Base-by-base conservation (phyloP, 306 rosid genomes). In the Pyrus bretschneideri region DNA sequence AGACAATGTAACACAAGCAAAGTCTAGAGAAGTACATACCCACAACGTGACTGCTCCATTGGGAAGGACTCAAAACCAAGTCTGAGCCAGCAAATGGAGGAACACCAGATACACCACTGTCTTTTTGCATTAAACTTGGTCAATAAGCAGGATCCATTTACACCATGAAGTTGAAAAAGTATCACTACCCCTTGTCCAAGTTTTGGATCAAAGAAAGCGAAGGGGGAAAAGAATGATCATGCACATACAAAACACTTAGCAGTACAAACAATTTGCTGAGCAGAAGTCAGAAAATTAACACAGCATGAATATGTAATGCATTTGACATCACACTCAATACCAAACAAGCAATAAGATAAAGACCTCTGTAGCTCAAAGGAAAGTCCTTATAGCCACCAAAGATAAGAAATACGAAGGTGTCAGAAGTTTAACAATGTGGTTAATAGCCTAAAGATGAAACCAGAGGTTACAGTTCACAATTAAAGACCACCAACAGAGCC, bases 1-100 rank as follows among this genome's bases (percentile, higher is more conserved):
- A 66, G 13, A 6, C 64, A 54, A 30, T 21, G 45, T 9, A 21
- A 72, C 33, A 33, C 8, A 31, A 12, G 6, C 21, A 33, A 30
- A 17, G 46, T 21, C 22, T 54, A n/a, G 7, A 52, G 11, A 62
- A 67, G 65, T 55, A 29, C 90, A 49, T 88, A 96, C 99, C 98
- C 27, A 96, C 98, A 12, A 92, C 93, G 81, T 86, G 99, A 82
- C 92, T 88, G 79, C 96, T 92, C 99, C 98, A 96, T 42, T 57
- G 98, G 49, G 98, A 86, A 61, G 98, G 98, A 69, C 97, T 96
- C 82, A 92, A 87, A 78, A 96, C 91, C 88, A 96, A 80, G 86
- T 96, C 99, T 74, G 99, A 92, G 81, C 90, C 93, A 68, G 99
- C 93, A 89, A 96, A 89, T 49, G 99, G 99, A 25, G 83, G 88